Evolutionary conservation across 2,329 filamentous ascomycete species (phyloP), one percentile per base, ranked within the genome.

Genomic region (Cercospora berteroae): DNA sequence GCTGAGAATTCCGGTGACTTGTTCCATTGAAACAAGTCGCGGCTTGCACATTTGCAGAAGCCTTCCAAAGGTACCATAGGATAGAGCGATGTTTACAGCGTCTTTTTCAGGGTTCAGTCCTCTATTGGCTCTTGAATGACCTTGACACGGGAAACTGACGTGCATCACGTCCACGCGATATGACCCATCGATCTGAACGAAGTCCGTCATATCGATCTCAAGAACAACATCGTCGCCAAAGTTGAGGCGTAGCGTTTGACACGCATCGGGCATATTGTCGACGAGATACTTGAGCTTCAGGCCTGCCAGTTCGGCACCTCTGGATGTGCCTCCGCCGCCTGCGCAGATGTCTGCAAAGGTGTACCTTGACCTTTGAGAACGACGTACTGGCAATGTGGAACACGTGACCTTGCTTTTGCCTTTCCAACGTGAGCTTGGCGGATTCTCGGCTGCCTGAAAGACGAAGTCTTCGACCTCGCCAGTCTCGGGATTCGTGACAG

Each of bases 11-110:
- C 91, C 92, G 62, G 87, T 88, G 0, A 92, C 94, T 74, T 96
- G 90, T 73, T 96, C 93, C 0, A 96, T 80, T 0, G 92, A 96
- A 1, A 92, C 85, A 0, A 95, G 75, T 0, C 92, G 84, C 0
- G 93, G 92, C 0, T 83, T 85, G 0, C 85, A 77, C 39, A 84
- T 84, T 5, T 83, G 78, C 0, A 94, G 79, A 0, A 93, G 39
- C 1, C 33, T 2, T 10, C 4, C 33, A 1, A 10, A 79, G 0
- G 84, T 76, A 0, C 79, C 79, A 52, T 84, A 83, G 0, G 85
- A 78, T 0, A 83, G 80, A 1, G 88, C 87, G 0, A 86, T 87
- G 71, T 96, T 95, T 0, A 79, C 82, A 1, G 91, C 89, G 56
- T 93, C 89, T 23, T 88, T 83, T 6, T 29, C 50, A 8, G 50